A percentile compares a stretch with the other conserved stretches of the same genome.
phyloP scores from a whole-genome alignment of 1,284 basidiomycete genomes.

The Ustilago esculenta region DNA sequence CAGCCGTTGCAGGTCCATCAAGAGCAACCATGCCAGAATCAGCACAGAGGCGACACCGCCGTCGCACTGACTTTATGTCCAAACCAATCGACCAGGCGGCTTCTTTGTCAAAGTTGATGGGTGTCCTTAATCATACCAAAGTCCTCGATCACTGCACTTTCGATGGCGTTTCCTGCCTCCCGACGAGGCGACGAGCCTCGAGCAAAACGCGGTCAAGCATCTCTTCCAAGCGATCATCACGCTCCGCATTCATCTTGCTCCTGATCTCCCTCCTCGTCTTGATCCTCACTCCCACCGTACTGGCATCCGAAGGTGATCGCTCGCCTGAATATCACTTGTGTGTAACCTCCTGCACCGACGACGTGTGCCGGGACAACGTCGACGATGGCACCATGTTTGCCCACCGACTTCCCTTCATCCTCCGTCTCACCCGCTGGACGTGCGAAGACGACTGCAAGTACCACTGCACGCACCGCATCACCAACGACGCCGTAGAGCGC shows the following conservation, averaged over 20 bases:
- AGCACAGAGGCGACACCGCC: background rate
- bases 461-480: constrained; percentile 84
- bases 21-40: constrained; percentile 1
- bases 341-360: constrained; percentile 55
- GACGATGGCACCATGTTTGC: constrained; percentile 56
- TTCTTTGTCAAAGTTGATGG: too few species aligned
- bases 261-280: constrained; percentile 15
- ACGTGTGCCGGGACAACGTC: constrained; percentile 56
- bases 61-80: too few species aligned
- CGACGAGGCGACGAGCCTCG: too few species aligned
- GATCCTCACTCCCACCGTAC: constrained; percentile 7
- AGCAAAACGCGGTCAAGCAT: too few species aligned
- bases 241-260: constrained; percentile 8
- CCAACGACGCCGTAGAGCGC: constrained; percentile 72
- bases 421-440: constrained; percentile 73
- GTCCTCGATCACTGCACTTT: too few species aligned
- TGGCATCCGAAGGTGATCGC: constrained; percentile 61
- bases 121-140: too few species aligned
- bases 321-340: constrained; percentile 60
- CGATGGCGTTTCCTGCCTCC: background rate
- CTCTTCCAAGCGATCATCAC: background rate
- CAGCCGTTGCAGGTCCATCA: constrained; percentile 14
- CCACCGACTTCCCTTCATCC: constrained; percentile 71
- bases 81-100: too few species aligned
- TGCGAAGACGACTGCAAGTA: constrained; percentile 90